Conservation (phyloP, 2,329 filamentous ascomycete species). For the Alternaria metachromatica region DNA sequence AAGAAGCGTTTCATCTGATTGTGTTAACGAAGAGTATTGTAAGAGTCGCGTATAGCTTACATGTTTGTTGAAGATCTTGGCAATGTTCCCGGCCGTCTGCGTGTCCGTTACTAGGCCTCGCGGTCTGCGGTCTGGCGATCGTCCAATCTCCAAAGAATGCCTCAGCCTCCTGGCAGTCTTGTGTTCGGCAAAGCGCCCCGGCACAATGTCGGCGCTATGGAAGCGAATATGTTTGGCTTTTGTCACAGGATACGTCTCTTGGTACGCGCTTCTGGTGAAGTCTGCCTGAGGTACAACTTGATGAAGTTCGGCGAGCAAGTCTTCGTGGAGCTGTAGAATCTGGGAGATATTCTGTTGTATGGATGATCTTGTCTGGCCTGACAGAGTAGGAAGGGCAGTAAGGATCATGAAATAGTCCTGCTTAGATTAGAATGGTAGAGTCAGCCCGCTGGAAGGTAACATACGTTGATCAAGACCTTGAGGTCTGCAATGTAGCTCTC, state of each 20-base stretch:
- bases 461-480: slow-evolving; percentile 83
- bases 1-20: slow-evolving; percentile 79
- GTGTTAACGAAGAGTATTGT: slow-evolving; percentile 37
- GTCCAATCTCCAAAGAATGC: slow-evolving; percentile 56
- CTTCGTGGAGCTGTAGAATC: slow-evolving; percentile 83
- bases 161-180: slow-evolving; percentile 46
- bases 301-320: slow-evolving; percentile 77
- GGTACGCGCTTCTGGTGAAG: slow-evolving; percentile 46
- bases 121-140: slow-evolving; percentile 48
- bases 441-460: slow-evolving; percentile 28
- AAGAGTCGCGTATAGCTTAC: slow-evolving; percentile 43
- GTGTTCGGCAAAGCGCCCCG: slow-evolving; percentile 45
- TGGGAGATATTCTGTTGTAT: slow-evolving; percentile 81
- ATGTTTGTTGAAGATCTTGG: slow-evolving; percentile 60
- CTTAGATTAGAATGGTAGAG: slow-evolving; percentile 4
- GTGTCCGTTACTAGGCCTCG: slow-evolving; percentile 57
- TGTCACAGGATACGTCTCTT: slow-evolving; percentile 41
- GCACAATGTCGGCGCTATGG: slow-evolving; percentile 56
- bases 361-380: slow-evolving; percentile 69
- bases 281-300: slow-evolving; percentile 71
- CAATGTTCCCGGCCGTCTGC: slow-evolving; percentile 60
- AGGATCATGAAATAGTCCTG: slow-evolving; percentile 63
- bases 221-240: slow-evolving; percentile 55
- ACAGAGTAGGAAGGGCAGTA: slow-evolving; percentile 70
- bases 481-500: slow-evolving; percentile 88